Evolutionary conservation across 169 alveolate species (phyloP).

Genomic region (Theileria orientalis): DNA sequence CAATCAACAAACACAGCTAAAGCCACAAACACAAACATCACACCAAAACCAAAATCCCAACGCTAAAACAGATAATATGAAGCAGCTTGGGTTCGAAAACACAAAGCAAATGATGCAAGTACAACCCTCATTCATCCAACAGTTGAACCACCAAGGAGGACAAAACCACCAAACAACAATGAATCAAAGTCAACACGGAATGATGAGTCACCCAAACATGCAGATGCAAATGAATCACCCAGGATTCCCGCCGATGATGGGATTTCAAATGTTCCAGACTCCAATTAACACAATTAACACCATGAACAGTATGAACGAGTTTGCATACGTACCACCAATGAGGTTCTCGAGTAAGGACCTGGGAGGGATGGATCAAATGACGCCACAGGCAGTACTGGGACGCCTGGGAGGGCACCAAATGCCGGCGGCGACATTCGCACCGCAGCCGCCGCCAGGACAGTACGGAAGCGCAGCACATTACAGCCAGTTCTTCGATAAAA

Average conservation of each 20-base stretch:
- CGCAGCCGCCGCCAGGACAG: neutral
- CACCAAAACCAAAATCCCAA: neutral
- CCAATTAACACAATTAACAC: neutral
- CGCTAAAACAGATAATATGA: no score
- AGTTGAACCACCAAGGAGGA: no score
- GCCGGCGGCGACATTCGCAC: neutral
- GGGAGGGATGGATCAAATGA: slow-evolving; percentile 4
- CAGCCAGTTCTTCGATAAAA: slow-evolving; percentile 12
- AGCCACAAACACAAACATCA: neutral
- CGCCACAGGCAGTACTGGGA: slow-evolving; percentile 12
- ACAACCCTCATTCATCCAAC: no score
- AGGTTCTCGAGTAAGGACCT: neutral
- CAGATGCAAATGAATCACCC: slow-evolving; percentile 2
- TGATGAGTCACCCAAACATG: slow-evolving; percentile 2
- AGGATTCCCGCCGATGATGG: slow-evolving; percentile 17
- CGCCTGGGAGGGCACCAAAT: slow-evolving; percentile 5
- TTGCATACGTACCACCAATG: slow-evolving; percentile 10
- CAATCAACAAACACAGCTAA: neutral
- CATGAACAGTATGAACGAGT: neutral
- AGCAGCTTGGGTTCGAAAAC: no score
- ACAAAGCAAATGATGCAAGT: no score
- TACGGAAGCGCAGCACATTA: neutral
- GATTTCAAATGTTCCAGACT: slow-evolving; percentile 2
- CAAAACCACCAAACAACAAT: neutral
- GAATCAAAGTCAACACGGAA: slow-evolving; percentile 3